Evolutionary conservation across 805 yeast genomes (phyloP).

Genomic region (Lipomyces yamanashiensis): DNA sequence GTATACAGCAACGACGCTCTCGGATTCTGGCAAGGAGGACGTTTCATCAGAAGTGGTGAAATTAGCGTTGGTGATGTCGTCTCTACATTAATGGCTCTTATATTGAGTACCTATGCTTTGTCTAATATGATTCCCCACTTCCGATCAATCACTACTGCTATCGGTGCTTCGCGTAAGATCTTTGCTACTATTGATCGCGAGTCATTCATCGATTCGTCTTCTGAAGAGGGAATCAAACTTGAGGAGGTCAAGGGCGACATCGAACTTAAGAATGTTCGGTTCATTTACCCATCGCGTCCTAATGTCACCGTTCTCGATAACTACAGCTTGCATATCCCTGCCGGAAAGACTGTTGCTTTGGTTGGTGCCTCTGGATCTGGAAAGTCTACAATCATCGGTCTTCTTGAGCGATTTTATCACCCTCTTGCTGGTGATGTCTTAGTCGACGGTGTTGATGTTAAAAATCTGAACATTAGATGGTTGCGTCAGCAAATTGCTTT

Average conservation of each 20-base stretch:
- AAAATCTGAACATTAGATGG: constrained; percentile 57
- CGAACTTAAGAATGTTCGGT: constrained; percentile 38
- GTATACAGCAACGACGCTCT: constrained; percentile 49
- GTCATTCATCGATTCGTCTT: constrained; percentile 47
- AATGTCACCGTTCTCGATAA: constrained; percentile 42
- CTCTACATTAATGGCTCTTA: constrained; percentile 41
- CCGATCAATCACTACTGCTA: constrained; percentile 47
- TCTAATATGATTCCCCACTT: constrained; percentile 51
- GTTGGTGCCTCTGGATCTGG: constrained; percentile 82
- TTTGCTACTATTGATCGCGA: constrained; percentile 51
- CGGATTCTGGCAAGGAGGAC: constrained; percentile 52
- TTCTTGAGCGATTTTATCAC: constrained; percentile 63
- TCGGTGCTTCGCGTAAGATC: constrained; percentile 49
- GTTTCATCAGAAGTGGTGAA: constrained; percentile 45
- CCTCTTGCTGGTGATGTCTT: constrained; percentile 55
- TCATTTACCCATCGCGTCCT: constrained; percentile 44
- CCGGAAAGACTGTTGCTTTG: constrained; percentile 84
- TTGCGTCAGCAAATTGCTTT: constrained; percentile 60
- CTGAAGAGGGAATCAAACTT: constrained; percentile 37
- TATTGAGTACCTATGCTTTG: constrained; percentile 48
- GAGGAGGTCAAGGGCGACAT: constrained; percentile 48
- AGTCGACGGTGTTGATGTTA: constrained; percentile 55
- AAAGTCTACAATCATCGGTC: constrained; percentile 53
- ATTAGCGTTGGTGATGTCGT: constrained; percentile 46
- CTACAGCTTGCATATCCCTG: constrained; percentile 53